These are phyloP conservation scores for Cryptosporidium ubiquitum DNA, from an alignment of 169 alveolate genomes.

Conservation along the genomic window DNA sequence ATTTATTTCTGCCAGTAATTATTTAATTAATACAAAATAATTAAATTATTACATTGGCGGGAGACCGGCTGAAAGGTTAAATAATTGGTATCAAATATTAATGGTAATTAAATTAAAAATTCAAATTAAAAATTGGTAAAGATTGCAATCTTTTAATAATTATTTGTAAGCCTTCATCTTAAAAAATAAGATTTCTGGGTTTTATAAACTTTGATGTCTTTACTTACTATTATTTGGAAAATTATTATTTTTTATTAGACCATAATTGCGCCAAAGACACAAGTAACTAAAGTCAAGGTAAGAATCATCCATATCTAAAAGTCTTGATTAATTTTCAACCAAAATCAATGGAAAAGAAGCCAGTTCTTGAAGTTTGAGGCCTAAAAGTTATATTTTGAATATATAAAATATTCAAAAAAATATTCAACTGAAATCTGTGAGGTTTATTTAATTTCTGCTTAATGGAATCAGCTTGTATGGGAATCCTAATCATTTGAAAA, in stretches of 20 bases:
- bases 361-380: neutral
- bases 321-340: neutral
- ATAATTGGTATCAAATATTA: too few relatives aligned
- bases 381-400: neutral
- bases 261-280: constrained; percentile 1
- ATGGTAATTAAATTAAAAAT: too few relatives aligned
- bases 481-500: too few relatives aligned
- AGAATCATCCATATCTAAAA: neutral
- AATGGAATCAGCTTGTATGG: neutral
- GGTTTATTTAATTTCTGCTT: neutral
- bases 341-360: neutral
- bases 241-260: too few relatives aligned
- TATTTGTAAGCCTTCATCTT: neutral
- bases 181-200: too few relatives aligned
- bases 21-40: neutral
- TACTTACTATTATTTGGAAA: neutral
- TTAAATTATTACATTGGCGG: neutral
- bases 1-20: too few relatives aligned
- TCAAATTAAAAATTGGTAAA: too few relatives aligned
- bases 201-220: neutral
- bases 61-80: neutral
- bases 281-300: neutral
- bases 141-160: too few relatives aligned
- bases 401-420: neutral
- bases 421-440: neutral